phyloP scores from a whole-genome alignment of 2,329 filamentous ascomycete species.

The Stenocarpella maydis region DNA sequence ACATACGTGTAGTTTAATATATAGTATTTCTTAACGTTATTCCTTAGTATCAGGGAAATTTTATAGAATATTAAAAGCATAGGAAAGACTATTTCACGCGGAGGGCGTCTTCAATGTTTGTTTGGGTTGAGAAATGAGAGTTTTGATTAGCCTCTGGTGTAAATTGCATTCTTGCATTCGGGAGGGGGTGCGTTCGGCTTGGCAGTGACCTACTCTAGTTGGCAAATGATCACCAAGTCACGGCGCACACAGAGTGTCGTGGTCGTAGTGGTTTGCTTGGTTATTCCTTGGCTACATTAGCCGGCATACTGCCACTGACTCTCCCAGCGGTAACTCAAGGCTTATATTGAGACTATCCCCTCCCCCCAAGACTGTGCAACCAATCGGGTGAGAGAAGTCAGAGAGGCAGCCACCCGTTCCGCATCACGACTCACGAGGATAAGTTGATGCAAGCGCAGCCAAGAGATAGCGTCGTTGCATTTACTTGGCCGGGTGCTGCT shows the following conservation, averaged over 20 bases:
- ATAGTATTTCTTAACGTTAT: no score
- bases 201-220: no score
- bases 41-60: no score
- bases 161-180: no score
- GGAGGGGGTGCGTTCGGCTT: no score
- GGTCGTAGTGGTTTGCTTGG: slow-evolving; percentile 24
- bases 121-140: no score
- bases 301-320: not conserved
- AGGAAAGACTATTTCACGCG: no score
- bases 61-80: no score
- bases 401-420: not conserved
- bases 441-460: slow-evolving; percentile 16
- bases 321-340: slow-evolving; percentile 4
- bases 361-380: not conserved
- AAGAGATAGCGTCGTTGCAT: slow-evolving; percentile 24
- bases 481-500: not conserved
- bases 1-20: no score
- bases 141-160: no score
- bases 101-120: no score
- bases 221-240: slow-evolving; percentile 11
- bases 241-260: not conserved
- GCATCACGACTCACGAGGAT: slow-evolving; percentile 16
- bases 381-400: not conserved
- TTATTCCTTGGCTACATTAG: slow-evolving; percentile 28
- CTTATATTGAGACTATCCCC: slow-evolving; percentile 9